phyloP scores from a whole-genome alignment of 345 rosid species.

The Pistacia integerrima region DNA sequence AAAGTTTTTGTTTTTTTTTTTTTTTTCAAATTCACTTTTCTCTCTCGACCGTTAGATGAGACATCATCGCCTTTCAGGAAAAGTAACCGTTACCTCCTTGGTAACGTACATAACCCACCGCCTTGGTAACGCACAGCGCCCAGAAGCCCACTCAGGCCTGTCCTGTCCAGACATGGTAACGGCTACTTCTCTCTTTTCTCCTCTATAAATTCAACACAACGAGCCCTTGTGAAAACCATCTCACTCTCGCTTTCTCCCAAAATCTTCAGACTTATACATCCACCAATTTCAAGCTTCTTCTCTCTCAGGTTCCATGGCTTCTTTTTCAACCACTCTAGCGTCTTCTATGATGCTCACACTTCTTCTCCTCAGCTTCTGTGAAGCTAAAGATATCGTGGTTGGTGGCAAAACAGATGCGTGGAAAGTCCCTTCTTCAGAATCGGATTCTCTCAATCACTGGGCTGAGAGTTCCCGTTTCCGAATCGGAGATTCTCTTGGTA shows the following conservation, averaged over 20 bases:
- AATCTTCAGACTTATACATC: no score
- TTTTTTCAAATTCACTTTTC: no score
- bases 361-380: constrained; percentile 23
- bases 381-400: constrained; percentile 51
- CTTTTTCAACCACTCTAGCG: constrained; percentile 2
- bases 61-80: not conserved
- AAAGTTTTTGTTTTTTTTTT: no score
- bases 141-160: constrained; percentile 9
- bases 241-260: not conserved
- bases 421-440: constrained; percentile 63
- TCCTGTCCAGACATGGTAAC: constrained; percentile 26
- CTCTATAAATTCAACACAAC: constrained; percentile 18
- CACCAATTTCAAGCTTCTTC: no score
- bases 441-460: constrained; percentile 81
- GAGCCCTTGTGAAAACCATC: not conserved
- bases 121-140: not conserved
- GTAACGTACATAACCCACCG: constrained; percentile 4
- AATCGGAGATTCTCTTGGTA: constrained; percentile 69
- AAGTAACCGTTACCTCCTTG: constrained; percentile 14
- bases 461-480: constrained; percentile 63
- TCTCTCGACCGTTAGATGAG: not conserved
- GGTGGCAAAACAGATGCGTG: constrained; percentile 57
- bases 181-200: constrained; percentile 40
- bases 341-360: constrained; percentile 23
- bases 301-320: constrained; percentile 28